phyloP scores from a whole-genome alignment of 345 rosid species.

The Gossypium herbaceum region DNA sequence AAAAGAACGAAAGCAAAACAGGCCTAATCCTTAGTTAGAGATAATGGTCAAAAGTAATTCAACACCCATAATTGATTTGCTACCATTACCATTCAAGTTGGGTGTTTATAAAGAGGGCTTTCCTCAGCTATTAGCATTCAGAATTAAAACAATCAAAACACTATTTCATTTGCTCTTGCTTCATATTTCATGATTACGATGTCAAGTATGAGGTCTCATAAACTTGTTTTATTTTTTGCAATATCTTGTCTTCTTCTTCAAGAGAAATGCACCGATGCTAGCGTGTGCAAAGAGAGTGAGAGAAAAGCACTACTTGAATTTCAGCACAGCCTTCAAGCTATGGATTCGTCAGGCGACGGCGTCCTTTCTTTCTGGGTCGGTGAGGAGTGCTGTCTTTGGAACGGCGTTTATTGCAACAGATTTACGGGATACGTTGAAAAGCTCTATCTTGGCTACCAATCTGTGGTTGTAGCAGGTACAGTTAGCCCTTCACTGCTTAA shows the following conservation, averaged over 20 bases:
- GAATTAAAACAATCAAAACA: too few species aligned
- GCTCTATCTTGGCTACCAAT: neutral
- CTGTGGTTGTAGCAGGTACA: constrained; percentile 31
- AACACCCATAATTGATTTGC: too few species aligned
- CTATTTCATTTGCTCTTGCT: too few species aligned
- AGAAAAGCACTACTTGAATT: neutral
- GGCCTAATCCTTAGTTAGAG: too few species aligned
- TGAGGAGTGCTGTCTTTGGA: neutral
- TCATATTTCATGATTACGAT: neutral
- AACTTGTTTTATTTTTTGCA: neutral
- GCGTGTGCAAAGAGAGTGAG: neutral
- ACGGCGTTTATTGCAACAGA: neutral
- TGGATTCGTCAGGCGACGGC: accelerated
- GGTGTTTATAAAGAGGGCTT: too few species aligned
- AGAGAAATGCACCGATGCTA: neutral
- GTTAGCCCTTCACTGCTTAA: constrained; percentile 31
- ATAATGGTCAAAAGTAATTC: too few species aligned
- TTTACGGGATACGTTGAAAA: neutral
- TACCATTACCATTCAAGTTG: too few species aligned
- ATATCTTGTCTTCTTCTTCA: neutral
- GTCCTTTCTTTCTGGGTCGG: neutral
- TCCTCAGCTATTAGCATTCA: too few species aligned
- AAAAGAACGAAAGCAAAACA: too few species aligned
- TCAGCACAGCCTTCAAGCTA: neutral
- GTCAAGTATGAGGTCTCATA: neutral